These are phyloP conservation scores for Backusella westeae DNA, from an alignment of 192 early-diverging fungal genomes.

Conservation along the genomic window DNA sequence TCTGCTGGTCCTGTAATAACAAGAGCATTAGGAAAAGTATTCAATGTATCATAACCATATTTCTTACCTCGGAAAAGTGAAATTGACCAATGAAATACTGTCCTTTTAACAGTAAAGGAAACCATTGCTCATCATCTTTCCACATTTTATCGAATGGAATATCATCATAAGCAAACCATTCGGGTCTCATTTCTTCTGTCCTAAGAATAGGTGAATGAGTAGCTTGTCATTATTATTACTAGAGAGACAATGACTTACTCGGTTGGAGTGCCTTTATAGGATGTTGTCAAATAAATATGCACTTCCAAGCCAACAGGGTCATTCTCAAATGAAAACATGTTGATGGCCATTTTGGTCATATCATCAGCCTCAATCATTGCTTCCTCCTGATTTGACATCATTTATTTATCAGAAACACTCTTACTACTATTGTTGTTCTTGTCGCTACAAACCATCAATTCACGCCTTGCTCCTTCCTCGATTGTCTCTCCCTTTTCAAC, in stretches of 20 bases:
- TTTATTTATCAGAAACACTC: not conserved
- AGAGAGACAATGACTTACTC: slow-evolving; percentile 48
- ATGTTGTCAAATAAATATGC: slow-evolving; percentile 54
- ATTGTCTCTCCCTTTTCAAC: slow-evolving; percentile 67
- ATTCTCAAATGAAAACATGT: slow-evolving; percentile 66
- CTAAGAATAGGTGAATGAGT: slow-evolving; percentile 10
- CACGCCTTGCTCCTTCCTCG: slow-evolving; percentile 58
- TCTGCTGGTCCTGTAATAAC: slow-evolving; percentile 17
- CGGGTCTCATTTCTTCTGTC: slow-evolving; percentile 73
- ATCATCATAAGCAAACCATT: slow-evolving; percentile 59
- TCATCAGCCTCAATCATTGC: slow-evolving; percentile 40
- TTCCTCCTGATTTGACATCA: slow-evolving; percentile 44
- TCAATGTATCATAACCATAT: not conserved
- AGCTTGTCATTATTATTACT: not conserved
- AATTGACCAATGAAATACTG: slow-evolving; percentile 49
- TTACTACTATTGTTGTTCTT: not conserved
- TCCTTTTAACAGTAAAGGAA: slow-evolving; percentile 48
- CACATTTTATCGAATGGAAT: slow-evolving; percentile 74
- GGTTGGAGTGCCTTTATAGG: slow-evolving; percentile 42
- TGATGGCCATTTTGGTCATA: slow-evolving; percentile 50
- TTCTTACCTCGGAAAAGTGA: slow-evolving; percentile 37
- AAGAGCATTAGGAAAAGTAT: not conserved
- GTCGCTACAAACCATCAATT: slow-evolving; percentile 38
- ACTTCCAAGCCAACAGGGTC: slow-evolving; percentile 62
- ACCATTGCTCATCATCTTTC: slow-evolving; percentile 68